Conservation (phyloP, 2,329 filamentous ascomycete species). For the Thielaviopsis ethacetica region DNA sequence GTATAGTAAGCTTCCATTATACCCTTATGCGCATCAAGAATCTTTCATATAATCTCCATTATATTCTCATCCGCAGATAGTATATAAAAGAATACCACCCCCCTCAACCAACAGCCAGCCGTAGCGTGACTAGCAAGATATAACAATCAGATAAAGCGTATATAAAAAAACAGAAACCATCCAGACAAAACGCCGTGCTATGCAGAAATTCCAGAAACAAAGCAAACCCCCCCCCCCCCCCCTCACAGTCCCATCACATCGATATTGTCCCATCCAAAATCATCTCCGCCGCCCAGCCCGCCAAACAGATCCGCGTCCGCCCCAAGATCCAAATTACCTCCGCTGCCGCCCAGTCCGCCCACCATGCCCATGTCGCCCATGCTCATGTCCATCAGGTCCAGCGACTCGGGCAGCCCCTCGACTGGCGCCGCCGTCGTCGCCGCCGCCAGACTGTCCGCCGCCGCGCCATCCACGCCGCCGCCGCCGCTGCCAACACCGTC, state of each 20-base stretch:
- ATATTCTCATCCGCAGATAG: not conserved
- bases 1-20: not conserved
- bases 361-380: constrained; percentile 7
- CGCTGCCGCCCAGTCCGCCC: not conserved
- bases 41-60: not conserved
- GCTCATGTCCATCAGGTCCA: constrained; percentile 7
- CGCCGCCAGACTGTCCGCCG: constrained; percentile 20
- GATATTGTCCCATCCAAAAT: constrained; percentile 10
- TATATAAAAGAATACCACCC: not conserved
- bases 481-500: constrained; percentile 12
- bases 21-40: not conserved
- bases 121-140: not conserved
- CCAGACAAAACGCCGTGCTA: not conserved
- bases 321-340: constrained; percentile 1
- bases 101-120: not conserved
- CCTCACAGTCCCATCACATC: constrained; percentile 8
- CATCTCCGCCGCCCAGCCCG: constrained; percentile 7
- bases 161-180: not conserved
- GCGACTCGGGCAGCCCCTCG: constrained; percentile 15
- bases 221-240: not conserved
- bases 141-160: not conserved
- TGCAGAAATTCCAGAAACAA: not conserved
- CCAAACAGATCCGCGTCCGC: constrained; percentile 10
- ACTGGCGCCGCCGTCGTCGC: constrained; percentile 24
- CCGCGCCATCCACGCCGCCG: constrained; percentile 27